Evolutionary conservation across 2,329 filamentous ascomycete genomes (phyloP).

Genomic region (Arthrobotrys megalospora): DNA sequence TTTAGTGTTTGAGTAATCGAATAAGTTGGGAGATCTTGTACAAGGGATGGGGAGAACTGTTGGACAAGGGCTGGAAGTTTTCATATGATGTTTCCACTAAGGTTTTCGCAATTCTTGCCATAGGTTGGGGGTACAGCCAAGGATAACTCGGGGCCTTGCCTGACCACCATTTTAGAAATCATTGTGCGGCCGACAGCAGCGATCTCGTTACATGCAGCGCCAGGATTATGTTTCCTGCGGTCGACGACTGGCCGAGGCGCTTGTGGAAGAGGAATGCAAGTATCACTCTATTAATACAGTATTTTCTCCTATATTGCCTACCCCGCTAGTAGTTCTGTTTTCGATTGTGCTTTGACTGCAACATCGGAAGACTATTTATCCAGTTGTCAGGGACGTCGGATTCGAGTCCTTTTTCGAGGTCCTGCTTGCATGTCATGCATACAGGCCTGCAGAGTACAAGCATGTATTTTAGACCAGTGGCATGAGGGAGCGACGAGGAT

Average conservation of each 20-base stretch:
- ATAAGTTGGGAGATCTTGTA: conserved; percentile 6
- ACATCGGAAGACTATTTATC: conserved; percentile 7
- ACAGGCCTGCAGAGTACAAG: background rate
- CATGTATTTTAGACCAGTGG: background rate
- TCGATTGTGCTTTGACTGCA: conserved; percentile 19
- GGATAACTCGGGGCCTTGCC: conserved; percentile 11
- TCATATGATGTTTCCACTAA: conserved; percentile 5
- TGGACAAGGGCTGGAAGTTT: conserved; percentile 22
- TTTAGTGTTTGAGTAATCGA: conserved; percentile 41
- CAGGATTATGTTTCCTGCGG: conserved; percentile 7
- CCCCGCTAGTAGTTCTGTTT: conserved; percentile 20
- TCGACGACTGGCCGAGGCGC: conserved; percentile 2
- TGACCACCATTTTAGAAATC: conserved; percentile 42
- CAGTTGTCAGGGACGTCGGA: conserved; percentile 16
- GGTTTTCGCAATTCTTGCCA: background rate
- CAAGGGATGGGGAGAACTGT: conserved; percentile 5
- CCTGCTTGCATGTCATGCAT: conserved; percentile 5
- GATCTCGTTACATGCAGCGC: conserved; percentile 12
- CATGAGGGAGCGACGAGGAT: conserved; percentile 8
- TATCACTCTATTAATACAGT: conserved; percentile 1
- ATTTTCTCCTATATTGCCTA: background rate
- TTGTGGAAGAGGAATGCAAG: background rate
- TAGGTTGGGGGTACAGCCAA: background rate
- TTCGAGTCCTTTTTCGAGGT: background rate
- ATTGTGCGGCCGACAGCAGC: conserved; percentile 20